Percentiles rank a stretch among this genome's conserved stretches.
phyloP scores from a whole-genome alignment of 345 rosid species.

The Isatis tinctoria region DNA sequence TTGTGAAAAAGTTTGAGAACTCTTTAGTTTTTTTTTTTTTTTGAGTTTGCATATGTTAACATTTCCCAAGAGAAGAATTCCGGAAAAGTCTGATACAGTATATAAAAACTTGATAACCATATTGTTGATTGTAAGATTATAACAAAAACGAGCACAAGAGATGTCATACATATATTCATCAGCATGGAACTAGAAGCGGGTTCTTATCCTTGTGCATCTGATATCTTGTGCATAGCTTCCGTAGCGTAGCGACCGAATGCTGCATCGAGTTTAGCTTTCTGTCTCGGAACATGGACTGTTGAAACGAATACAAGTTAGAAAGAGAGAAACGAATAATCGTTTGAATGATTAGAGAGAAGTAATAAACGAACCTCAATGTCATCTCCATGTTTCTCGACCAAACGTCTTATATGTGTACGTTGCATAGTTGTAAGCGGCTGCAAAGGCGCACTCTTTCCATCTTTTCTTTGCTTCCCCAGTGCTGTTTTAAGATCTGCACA shows the following conservation, averaged over 20 bases:
- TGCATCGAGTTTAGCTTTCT: slow-evolving; percentile 81
- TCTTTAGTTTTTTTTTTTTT: not conserved
- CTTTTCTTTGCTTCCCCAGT: slow-evolving; percentile 81
- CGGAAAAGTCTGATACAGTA: too few relatives aligned
- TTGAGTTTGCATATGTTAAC: not conserved
- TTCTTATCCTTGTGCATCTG: slow-evolving; percentile 49
- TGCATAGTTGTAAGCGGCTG: slow-evolving; percentile 83
- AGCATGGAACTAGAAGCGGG: slow-evolving; percentile 50
- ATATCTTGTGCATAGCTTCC: slow-evolving; percentile 69
- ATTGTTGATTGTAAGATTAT: not conserved
- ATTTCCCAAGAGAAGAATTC: not conserved
- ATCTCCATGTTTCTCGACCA: slow-evolving; percentile 77
- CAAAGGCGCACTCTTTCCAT: slow-evolving; percentile 68
- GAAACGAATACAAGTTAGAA: slow-evolving; percentile 2
- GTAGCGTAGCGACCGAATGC: slow-evolving; percentile 64
- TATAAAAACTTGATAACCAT: not conserved
- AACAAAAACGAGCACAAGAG: not conserved
- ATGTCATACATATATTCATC: slow-evolving; percentile 15
- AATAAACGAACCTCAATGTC: slow-evolving; percentile 52
- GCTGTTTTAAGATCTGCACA: slow-evolving; percentile 76
- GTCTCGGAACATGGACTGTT: slow-evolving; percentile 85
- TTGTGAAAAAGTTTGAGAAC: not conserved
- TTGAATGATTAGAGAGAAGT: not conserved
- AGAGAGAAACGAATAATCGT: not conserved
- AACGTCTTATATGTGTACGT: slow-evolving; percentile 49